Evolutionary conservation across 495 filamentous ascomycete species (phyloP).

Genomic region (Hyaloscypha hepaticicola): DNA sequence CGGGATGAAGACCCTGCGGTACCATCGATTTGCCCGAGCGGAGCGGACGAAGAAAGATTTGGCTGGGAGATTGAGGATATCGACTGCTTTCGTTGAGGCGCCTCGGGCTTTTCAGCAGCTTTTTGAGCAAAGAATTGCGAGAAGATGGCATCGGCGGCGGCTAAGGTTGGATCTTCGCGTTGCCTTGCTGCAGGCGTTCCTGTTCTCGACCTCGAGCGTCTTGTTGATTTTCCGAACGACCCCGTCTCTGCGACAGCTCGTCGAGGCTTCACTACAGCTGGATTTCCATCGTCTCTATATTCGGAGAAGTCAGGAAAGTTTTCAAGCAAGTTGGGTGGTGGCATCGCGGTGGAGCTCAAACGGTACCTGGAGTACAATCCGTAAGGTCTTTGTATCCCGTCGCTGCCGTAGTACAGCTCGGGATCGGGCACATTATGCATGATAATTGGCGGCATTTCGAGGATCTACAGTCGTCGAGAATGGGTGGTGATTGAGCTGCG

Average conservation of each 20-base stretch:
- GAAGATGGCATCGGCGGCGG: conserved; percentile 49
- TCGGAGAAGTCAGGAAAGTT: conserved; percentile 26
- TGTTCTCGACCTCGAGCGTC: conserved; percentile 51
- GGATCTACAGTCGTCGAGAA: conserved; percentile 3
- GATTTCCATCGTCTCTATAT: conserved; percentile 38
- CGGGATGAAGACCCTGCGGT: conserved; percentile 37
- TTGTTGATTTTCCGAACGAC: conserved; percentile 56
- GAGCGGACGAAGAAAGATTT: conserved; percentile 10
- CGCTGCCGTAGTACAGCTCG: conserved; percentile 55
- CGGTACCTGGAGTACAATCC: conserved; percentile 56
- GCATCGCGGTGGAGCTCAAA: conserved; percentile 7
- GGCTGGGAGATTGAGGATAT: conserved; percentile 27
- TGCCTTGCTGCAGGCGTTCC: conserved; percentile 50
- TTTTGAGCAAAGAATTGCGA: conserved; percentile 24
- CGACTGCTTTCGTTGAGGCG: conserved; percentile 26
- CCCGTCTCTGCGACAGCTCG: conserved; percentile 49
- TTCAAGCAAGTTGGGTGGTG: conserved; percentile 15
- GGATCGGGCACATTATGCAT: conserved; percentile 60
- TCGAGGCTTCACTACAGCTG: conserved; percentile 34
- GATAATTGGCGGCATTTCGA: conserved; percentile 52
- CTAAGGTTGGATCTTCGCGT: conserved; percentile 54
- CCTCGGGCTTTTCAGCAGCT: conserved; percentile 19
- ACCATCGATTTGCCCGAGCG: conserved; percentile 19
- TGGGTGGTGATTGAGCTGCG: background rate
- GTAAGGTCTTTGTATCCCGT: conserved; percentile 55